Evolutionary conservation across 1,139 yeast genomes (phyloP).

Genomic region (Yamadazyma spencermartinsiae): DNA sequence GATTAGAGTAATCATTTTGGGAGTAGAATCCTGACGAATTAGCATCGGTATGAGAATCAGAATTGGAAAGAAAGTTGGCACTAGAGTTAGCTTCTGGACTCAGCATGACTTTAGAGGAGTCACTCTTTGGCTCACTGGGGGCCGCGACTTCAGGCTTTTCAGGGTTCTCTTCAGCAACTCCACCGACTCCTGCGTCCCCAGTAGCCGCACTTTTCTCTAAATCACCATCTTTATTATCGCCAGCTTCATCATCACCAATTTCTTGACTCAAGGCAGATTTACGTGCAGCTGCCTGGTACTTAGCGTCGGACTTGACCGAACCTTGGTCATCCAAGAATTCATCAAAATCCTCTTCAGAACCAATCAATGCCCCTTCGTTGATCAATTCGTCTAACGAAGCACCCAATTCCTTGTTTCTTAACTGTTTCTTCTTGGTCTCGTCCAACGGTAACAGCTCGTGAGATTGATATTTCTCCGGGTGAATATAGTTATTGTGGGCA

Average conservation of each 20-base stretch:
- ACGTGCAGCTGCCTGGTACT: conserved; percentile 19
- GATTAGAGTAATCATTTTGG: conserved; percentile 41
- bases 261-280: neutral
- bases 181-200: conserved; percentile 8
- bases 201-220: conserved; percentile 13
- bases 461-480: conserved; percentile 41
- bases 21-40: conserved; percentile 18
- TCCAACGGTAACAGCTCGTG: conserved; percentile 4
- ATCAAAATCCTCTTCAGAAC: conserved; percentile 58
- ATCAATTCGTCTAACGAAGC: conserved; percentile 58
- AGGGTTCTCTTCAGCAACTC: neutral
- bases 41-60: conserved; percentile 11
- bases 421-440: conserved; percentile 16
- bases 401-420: conserved; percentile 25
- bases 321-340: conserved; percentile 54
- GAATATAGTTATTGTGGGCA: conserved; percentile 47
- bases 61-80: conserved; percentile 1
- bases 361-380: conserved; percentile 60
- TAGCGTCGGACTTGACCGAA: conserved; percentile 47
- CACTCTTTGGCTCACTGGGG: conserved; percentile 2
- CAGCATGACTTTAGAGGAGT: too few species aligned
- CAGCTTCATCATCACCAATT: conserved; percentile 3
- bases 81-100: conserved; percentile 3
- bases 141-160: conserved; percentile 3
- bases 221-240: conserved; percentile 1